Evolutionary conservation across 495 filamentous ascomycete species (phyloP).

Genomic region (Aspergillus homomorphus): DNA sequence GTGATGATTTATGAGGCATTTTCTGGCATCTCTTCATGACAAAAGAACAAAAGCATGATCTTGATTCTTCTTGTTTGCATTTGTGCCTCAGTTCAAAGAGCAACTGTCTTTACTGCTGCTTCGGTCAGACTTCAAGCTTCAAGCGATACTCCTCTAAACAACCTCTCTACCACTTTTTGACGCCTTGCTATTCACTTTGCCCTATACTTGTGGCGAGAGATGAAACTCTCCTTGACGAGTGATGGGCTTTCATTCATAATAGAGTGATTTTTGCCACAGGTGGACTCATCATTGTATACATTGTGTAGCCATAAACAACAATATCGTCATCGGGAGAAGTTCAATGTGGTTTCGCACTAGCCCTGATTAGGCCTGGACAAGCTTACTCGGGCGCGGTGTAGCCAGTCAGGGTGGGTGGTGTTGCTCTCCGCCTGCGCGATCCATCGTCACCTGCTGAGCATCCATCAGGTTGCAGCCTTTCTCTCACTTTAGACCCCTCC

Average conservation of each 20-base stretch:
- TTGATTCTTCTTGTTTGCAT: background rate
- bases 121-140: background rate
- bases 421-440: slow-evolving; percentile 19
- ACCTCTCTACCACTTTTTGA: too few relatives aligned
- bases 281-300: too few relatives aligned
- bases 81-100: background rate
- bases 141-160: too few relatives aligned
- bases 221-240: slow-evolving; percentile 3
- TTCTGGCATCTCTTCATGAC: slow-evolving; percentile 5
- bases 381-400: slow-evolving; percentile 17
- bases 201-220: too few relatives aligned
- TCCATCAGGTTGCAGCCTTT: slow-evolving; percentile 27
- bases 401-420: slow-evolving; percentile 17
- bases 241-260: slow-evolving; percentile 1
- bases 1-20: slow-evolving; percentile 13
- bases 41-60: slow-evolving; percentile 15
- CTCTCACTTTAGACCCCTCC: background rate
- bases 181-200: too few relatives aligned
- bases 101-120: background rate
- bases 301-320: background rate
- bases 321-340: background rate
- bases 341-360: background rate
- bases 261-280: slow-evolving; percentile 4
- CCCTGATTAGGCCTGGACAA: background rate
- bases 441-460: slow-evolving; percentile 17